These are phyloP conservation scores for Pulveroboletus sp. DNA, from an alignment of 768 basidiomycete species.

Conservation along the genomic window DNA sequence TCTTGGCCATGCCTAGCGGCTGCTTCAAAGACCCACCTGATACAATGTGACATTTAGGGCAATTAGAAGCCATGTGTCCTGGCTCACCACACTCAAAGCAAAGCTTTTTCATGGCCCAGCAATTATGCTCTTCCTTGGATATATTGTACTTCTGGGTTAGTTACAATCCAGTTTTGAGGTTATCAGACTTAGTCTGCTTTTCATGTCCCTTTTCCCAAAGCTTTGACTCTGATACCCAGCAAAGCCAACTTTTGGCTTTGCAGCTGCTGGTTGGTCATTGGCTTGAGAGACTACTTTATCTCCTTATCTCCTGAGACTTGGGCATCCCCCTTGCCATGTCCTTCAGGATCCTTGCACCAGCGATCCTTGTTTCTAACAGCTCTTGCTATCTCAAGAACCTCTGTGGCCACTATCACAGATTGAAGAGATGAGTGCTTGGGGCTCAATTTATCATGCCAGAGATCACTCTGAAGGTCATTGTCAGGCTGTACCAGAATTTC, in stretches of 20 bases:
- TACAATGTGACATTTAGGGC: not conserved
- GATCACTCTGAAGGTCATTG: not conserved
- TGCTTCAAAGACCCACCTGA: not conserved
- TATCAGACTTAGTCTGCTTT: too few relatives aligned
- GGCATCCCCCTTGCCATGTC: too few relatives aligned
- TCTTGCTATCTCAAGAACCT: not conserved
- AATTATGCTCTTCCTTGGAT: not conserved
- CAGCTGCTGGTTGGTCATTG: too few relatives aligned
- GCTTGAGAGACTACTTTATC: too few relatives aligned
- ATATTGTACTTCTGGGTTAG: too few relatives aligned
- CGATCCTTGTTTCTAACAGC: too few relatives aligned
- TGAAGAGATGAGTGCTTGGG: not conserved
- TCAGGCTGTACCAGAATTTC: not conserved
- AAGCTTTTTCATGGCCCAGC: not conserved
- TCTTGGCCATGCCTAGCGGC: not conserved
- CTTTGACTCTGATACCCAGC: too few relatives aligned
- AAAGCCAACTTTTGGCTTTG: too few relatives aligned
- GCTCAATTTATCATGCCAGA: not conserved
- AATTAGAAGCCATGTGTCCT: not conserved
- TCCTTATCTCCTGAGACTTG: too few relatives aligned
- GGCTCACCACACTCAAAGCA: not conserved
- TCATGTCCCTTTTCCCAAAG: too few relatives aligned
- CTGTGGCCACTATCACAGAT: not conserved
- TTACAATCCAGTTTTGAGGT: too few relatives aligned
- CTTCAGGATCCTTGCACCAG: too few relatives aligned